Evolutionary conservation across 1,284 basidiomycete species (phyloP).

Genomic region (Apiotrichum porosum): DNA sequence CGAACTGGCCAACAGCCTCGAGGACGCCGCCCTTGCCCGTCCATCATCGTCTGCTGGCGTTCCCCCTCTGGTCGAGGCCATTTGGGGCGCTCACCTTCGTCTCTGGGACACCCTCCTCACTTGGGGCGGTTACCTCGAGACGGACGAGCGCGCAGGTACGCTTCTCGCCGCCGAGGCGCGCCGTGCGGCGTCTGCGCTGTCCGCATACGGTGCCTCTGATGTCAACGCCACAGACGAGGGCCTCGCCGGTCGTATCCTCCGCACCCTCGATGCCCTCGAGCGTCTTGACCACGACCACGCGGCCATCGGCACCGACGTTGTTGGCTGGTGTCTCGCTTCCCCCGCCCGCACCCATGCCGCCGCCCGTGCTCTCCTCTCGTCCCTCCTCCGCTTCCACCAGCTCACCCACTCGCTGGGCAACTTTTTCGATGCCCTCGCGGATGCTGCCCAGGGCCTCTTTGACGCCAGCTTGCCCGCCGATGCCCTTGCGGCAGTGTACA

Average conservation of each 20-base stretch:
- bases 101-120: conserved; percentile 29
- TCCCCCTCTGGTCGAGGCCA: conserved; percentile 1
- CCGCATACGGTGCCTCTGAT: conserved; percentile 14
- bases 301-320: conserved; percentile 17
- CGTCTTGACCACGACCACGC: conserved; percentile 30
- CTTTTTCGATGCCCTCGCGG: conserved; percentile 22
- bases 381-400: conserved; percentile 26
- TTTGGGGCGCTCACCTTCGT: conserved; percentile 15
- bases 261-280: conserved; percentile 23
- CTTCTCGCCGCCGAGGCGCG: conserved; percentile 21
- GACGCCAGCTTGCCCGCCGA: conserved; percentile 14
- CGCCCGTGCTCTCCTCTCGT: conserved; percentile 20
- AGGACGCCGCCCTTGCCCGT: conserved; percentile 9
- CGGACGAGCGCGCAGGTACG: conserved; percentile 25
- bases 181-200: conserved; percentile 15
- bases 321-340: conserved; percentile 34
- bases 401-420: conserved; percentile 30
- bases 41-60: neutral
- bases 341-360: conserved; percentile 11
- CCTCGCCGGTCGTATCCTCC: conserved; percentile 12
- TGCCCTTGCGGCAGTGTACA: conserved; percentile 22
- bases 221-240: conserved; percentile 13
- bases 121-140: conserved; percentile 46
- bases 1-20: conserved; percentile 16
- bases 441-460: conserved; percentile 21